Conservation (phyloP, 495 filamentous ascomycete species). For the Paragyromitra xinjiangensis region DNA sequence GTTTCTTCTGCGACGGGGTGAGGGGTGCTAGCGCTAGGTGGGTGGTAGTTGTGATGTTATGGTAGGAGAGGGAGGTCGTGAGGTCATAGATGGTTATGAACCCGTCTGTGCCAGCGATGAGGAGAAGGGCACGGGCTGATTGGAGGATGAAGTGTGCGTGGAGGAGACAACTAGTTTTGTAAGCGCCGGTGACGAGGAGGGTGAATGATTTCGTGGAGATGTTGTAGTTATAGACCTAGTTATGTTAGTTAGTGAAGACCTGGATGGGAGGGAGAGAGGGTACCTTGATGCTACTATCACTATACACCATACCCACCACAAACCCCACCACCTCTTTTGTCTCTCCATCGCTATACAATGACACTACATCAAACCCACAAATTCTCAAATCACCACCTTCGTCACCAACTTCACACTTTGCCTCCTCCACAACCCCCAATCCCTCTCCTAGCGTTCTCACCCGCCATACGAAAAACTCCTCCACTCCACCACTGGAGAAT, state of each 20-base stretch:
- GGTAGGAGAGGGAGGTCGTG: constrained; percentile 54
- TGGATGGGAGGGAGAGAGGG: constrained; percentile 48
- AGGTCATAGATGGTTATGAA: constrained; percentile 67
- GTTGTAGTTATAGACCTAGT: constrained; percentile 68
- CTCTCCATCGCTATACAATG: constrained; percentile 61
- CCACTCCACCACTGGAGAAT: constrained; percentile 83
- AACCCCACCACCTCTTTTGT: constrained; percentile 61
- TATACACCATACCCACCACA: constrained; percentile 60
- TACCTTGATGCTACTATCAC: constrained; percentile 58
- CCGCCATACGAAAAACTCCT: constrained; percentile 89
- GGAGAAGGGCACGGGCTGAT: constrained; percentile 55
- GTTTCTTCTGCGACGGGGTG: constrained; percentile 24
- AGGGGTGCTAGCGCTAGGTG: neutral
- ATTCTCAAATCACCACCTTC: constrained; percentile 77
- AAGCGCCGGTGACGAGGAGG: constrained; percentile 67
- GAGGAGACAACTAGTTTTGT: constrained; percentile 74
- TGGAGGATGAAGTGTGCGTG: constrained; percentile 43
- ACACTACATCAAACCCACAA: constrained; percentile 71
- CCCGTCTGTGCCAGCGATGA: constrained; percentile 73
- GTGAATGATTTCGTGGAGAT: constrained; percentile 62
- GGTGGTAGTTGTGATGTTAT: constrained; percentile 41
- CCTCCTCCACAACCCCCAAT: constrained; percentile 71
- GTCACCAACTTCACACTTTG: constrained; percentile 67
- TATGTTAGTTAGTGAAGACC: constrained; percentile 79
- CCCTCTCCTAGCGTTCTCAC: constrained; percentile 65